Conservation (phyloP, 306 rosid species). For the Quercus suber region DNA sequence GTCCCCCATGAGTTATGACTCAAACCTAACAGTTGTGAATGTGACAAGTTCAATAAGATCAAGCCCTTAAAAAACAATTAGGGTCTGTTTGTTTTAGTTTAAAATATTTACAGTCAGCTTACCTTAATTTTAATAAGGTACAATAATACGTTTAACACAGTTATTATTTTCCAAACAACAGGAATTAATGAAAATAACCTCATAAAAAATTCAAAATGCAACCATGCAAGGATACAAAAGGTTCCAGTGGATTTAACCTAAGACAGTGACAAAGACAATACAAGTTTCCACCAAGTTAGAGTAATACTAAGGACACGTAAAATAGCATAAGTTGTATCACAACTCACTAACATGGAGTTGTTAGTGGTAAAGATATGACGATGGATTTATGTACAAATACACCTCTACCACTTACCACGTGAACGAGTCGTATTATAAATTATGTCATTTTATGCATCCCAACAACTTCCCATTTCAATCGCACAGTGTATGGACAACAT, state of each 20-base stretch:
- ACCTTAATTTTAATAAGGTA: too few relatives aligned
- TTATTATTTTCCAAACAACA: too few relatives aligned
- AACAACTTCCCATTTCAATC: fast-evolving
- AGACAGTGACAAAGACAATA: not conserved
- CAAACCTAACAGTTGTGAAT: not conserved
- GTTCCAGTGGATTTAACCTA: not conserved
- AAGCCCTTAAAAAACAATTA: too few relatives aligned
- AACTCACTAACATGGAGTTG: fast-evolving
- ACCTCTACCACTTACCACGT: too few relatives aligned
- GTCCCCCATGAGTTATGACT: not conserved
- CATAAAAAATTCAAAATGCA: not conserved
- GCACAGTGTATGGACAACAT: too few relatives aligned
- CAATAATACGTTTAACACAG: too few relatives aligned
- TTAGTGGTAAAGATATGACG: fast-evolving
- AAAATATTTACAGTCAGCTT: too few relatives aligned
- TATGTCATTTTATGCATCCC: too few relatives aligned
- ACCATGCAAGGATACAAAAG: not conserved
- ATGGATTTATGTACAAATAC: too few relatives aligned
- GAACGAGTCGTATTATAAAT: fast-evolving
- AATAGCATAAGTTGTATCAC: too few relatives aligned
- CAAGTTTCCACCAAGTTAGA: not conserved
- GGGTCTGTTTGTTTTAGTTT: too few relatives aligned
- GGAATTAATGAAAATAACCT: not conserved
- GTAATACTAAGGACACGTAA: too few relatives aligned
- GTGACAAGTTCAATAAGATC: not conserved